Evolutionary conservation across 2,329 filamentous ascomycete genomes (phyloP).

Genomic region (Cladosporium cucumerinum): DNA sequence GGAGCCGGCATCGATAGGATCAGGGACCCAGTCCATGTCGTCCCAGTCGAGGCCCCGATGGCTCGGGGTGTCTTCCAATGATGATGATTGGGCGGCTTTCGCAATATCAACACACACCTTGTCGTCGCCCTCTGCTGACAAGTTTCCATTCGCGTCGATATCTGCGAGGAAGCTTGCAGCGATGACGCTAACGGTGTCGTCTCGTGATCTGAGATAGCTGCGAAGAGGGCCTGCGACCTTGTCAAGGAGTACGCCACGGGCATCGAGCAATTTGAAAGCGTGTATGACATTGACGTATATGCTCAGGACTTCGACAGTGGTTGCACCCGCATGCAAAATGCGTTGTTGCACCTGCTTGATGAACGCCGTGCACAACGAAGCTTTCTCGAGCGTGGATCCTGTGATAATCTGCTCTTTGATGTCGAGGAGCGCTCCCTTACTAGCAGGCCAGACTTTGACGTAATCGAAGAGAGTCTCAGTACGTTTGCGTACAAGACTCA

Average conservation of each 20-base stretch:
- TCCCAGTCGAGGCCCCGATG: conserved; percentile 57
- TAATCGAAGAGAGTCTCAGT: conserved; percentile 76
- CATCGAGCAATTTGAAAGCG: conserved; percentile 70
- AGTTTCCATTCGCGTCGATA: conserved; percentile 44
- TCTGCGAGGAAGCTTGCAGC: conserved; percentile 70
- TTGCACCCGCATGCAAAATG: conserved; percentile 71
- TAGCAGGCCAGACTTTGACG: conserved; percentile 70
- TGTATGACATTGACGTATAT: conserved; percentile 78
- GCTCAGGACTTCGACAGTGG: conserved; percentile 70
- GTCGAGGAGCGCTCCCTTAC: conserved; percentile 69
- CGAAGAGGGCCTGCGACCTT: conserved; percentile 70
- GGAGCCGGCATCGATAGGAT: conserved; percentile 86
- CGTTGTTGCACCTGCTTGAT: conserved; percentile 62
- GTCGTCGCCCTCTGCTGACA: conserved; percentile 45
- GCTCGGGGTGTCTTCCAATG: conserved; percentile 48
- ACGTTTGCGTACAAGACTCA: conserved; percentile 64
- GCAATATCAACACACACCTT: conserved; percentile 62
- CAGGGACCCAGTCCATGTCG: conserved; percentile 89
- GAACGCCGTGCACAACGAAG: conserved; percentile 68
- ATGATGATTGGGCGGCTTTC: conserved; percentile 59
- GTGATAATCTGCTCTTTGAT: conserved; percentile 64
- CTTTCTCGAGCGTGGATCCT: conserved; percentile 64
- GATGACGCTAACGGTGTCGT: conserved; percentile 75
- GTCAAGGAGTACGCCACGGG: conserved; percentile 73
- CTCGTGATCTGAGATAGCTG: conserved; percentile 70